Conservation (phyloP, 495 filamentous ascomycete genomes). For the Lineolata rhizophorae region DNA sequence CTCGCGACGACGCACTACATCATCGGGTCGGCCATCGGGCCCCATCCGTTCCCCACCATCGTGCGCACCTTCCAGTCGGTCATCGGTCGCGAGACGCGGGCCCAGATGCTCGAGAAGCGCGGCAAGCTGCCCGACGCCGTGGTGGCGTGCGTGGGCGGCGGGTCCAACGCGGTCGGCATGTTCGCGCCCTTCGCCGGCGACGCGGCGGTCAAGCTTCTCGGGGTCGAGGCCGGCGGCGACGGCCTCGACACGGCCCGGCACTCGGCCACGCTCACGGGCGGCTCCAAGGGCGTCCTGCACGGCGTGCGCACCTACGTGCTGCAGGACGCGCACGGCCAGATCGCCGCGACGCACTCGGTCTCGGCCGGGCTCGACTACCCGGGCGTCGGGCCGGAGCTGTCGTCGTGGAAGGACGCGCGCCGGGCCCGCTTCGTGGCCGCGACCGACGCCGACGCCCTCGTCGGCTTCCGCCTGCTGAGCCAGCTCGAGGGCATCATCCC, state of each 20-base stretch:
- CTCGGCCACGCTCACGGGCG: constrained; percentile 69
- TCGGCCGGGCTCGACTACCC: constrained; percentile 97
- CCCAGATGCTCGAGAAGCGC: constrained; percentile 57
- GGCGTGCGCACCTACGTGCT: constrained; percentile 91
- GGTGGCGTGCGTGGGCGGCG: constrained; percentile 88
- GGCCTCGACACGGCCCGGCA: constrained; percentile 78
- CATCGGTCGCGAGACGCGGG: constrained; percentile 80
- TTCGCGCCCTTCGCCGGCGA: constrained; percentile 91
- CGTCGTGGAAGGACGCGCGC: constrained; percentile 72
- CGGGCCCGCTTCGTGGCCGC: constrained; percentile 79
- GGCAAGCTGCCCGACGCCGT: constrained; percentile 89
- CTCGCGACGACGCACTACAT: constrained; percentile 89
- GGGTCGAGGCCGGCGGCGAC: constrained; percentile 92
- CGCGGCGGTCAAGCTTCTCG: constrained; percentile 61
- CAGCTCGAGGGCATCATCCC: constrained; percentile 93
- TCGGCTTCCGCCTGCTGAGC: constrained; percentile 64
- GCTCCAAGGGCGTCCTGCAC: constrained; percentile 80
- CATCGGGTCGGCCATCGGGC: constrained; percentile 84
- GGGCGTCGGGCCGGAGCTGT: constrained; percentile 83
- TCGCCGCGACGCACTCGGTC: constrained; percentile 82
- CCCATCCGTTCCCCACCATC: constrained; percentile 89
- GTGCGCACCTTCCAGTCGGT: constrained; percentile 89
- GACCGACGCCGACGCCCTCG: constrained; percentile 77
- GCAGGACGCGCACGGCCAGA: constrained; percentile 80
- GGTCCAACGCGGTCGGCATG: constrained; percentile 81